Base-by-base conservation (phyloP, 2,329 filamentous ascomycete species). In the Colletotrichum lini region DNA sequence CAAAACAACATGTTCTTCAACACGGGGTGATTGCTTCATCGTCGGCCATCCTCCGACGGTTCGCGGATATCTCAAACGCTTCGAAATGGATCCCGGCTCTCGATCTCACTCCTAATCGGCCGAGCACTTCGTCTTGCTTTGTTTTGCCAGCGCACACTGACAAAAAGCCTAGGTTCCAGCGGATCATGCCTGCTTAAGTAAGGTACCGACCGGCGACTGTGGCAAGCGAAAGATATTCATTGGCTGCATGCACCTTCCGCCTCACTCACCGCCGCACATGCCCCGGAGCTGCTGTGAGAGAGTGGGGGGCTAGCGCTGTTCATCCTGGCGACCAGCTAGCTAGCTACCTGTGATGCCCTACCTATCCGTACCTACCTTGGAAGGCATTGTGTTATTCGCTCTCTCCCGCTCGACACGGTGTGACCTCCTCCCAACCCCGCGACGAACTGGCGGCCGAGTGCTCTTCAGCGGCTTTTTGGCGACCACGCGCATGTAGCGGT, bases 401-500 rank as follows among this genome's bases (percentile, higher is more conserved):
- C 30, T 35, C 30, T 23, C 53, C n/a, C 18, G 52, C 10, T 50
- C 47, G 9, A 50, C 13, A 15, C 10, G 47, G 58, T 57, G 59
- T 57, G 65, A 57, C 59, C 45, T 50, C 50, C n/a, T 52, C 49
- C 26, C 26, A 30, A 13, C 62, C 62, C 67, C 47, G 35, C 67
- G 56, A 60, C 56, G 64, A 35, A 35, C 30, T 35, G 30, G 30
- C 30, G 30, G 30, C 30, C 30, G 30, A 40, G 26, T 38, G 30
- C 45, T 57, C 47, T 70, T 67, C 52, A 49, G 64, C 64, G 57
- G 56, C 62, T 56, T 26, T 35, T 23, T 12, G 18, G 42, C 42
- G 64, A 26, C 18, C 44, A n/a, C 52, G 64, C 68, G 64, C 57
- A 67, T 71, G 68, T 52, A 67, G 68, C 68, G 68, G 64, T 45